Conservation (phyloP, 306 rosid genomes). For the Castanospermum australe region DNA sequence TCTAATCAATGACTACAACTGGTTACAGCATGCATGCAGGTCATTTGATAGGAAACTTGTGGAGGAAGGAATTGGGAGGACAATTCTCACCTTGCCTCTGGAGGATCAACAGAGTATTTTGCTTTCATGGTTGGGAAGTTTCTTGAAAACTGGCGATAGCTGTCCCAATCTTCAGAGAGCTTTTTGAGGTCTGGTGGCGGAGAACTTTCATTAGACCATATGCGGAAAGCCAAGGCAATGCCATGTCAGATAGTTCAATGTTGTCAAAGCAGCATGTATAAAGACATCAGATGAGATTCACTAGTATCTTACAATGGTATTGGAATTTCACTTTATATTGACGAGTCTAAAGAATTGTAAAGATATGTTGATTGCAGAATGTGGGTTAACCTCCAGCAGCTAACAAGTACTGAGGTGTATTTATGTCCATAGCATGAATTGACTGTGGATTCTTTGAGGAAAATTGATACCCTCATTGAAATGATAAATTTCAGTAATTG, state of each 20-base stretch:
- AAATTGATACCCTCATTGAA: constrained; percentile 3
- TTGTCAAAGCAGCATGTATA: constrained; percentile 33
- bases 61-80: constrained; percentile 97
- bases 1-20: constrained; percentile 80
- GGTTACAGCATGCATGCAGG: constrained; percentile 90
- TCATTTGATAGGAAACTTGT: constrained; percentile 86
- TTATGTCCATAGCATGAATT: constrained; percentile 24
- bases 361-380: constrained; percentile 23
- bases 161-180: constrained; percentile 97
- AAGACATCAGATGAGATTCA: neutral
- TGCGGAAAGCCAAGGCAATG: constrained; percentile 56
- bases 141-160: constrained; percentile 85
- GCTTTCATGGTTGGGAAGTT: constrained; percentile 91
- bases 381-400: constrained; percentile 32
- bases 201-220: constrained; percentile 84
- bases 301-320: neutral
- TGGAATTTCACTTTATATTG: constrained; percentile 18
- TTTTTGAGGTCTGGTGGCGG: constrained; percentile 98
- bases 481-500: constrained; percentile 20
- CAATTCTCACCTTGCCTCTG: constrained; percentile 89
- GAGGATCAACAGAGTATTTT: constrained; percentile 90
- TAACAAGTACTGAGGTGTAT: constrained; percentile 13
- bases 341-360: constrained; percentile 21
- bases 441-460: constrained; percentile 16
- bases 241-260: constrained; percentile 45